Base-by-base conservation (phyloP, 1,284 basidiomycete genomes). In the Erythrobasidium hasegawianum region DNA sequence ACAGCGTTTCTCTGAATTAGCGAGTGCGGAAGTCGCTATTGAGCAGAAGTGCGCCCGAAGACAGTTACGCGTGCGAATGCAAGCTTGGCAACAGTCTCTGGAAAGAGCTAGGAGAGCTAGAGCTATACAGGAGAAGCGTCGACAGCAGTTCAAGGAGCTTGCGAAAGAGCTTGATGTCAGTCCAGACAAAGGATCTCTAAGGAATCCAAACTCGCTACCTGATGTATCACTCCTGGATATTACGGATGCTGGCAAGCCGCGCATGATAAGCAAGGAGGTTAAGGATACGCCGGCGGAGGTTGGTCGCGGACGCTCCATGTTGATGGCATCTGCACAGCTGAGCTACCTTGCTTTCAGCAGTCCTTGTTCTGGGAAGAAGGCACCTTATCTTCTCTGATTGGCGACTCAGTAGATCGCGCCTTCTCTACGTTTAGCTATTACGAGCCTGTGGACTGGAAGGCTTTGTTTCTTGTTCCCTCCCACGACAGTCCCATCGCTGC, bases 141-240 rank as follows among this genome's bases (percentile, higher is more conserved):
- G 24, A 24, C 26, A 33, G 8, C 47, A 45, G 20, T 65, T 65
- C 47, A 22, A 45, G 7, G 43, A 56, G 1, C 43, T 65, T 24
- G 56, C 56, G n/a, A 29, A 24, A 10, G 43, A 43, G 14, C 62
- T 65, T 41, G 55, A 56, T 22, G 45, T 43, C 11, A 53, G 56
- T 27, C 24, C 62, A 5, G 26, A 18, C 11, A 57, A 39, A 11
- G 26, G 18, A 14, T 13, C 41, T 45, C 7, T 5, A 26, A 18
- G 26, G n/a, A 22, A 39, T 20, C 5, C 18, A 8, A 8, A 24
- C 20, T 27, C 50, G 8, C 20, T 56, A 13, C 54, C 54, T 3
- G 27, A 56, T 20, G 16, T 56, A 2, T 33, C 54, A 5, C 3
- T 16, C 7, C 43, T 47, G n/a, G 43, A 47, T n/a, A n/a, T 47